phyloP scores from a whole-genome alignment of 495 filamentous ascomycete genomes.

The Terfezia claveryi region DNA sequence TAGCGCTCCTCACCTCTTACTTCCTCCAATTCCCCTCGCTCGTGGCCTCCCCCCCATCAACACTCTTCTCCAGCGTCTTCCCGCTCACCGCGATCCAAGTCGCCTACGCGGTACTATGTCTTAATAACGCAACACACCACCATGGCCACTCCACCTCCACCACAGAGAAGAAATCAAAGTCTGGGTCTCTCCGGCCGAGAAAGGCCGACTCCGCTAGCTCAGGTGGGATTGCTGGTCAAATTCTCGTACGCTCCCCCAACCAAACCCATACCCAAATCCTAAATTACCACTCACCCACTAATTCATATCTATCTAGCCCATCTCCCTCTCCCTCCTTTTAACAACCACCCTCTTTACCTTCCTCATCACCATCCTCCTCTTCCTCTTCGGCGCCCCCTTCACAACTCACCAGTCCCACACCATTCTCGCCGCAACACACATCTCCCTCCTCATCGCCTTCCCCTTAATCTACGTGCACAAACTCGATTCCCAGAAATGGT shows the following conservation, averaged over 20 bases:
- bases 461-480: slow-evolving; percentile 69
- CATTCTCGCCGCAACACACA: slow-evolving; percentile 53
- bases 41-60: background rate
- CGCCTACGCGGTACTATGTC: background rate
- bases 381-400: slow-evolving; percentile 80
- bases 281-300: no score
- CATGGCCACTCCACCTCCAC: no score
- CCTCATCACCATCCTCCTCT: slow-evolving; percentile 41
- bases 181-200: no score
- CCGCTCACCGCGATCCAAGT: background rate
- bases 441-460: slow-evolving; percentile 50
- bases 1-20: background rate
- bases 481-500: slow-evolving; percentile 51
- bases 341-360: slow-evolving; percentile 20
- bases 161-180: no score
- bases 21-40: background rate
- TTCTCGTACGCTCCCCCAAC: no score
- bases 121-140: background rate
- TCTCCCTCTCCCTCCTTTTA: slow-evolving; percentile 34
- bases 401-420: slow-evolving; percentile 66
- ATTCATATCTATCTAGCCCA: slow-evolving; percentile 27
- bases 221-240: no score
- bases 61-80: background rate
- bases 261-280: no score
- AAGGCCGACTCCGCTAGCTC: no score